Evolutionary conservation across 2,329 filamentous ascomycete genomes (phyloP), one percentile per base, ranked within the genome.

Genomic region (Talaromyces sp.): DNA sequence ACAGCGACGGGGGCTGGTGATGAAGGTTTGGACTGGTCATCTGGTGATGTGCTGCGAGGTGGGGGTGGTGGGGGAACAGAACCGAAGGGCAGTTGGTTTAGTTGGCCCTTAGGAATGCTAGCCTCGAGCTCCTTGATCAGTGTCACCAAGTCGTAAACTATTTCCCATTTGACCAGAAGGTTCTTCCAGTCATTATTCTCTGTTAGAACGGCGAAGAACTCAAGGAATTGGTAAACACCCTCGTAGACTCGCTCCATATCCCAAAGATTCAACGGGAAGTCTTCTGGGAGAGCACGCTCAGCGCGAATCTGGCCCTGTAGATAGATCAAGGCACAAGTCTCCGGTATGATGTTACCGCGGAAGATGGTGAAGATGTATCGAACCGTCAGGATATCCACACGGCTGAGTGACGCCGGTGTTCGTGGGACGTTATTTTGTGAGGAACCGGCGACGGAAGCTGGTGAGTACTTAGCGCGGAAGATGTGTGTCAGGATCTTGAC

Each of bases 241-340:
- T 97, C 93, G 70, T 96, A 96, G 53, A 95, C 93, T 13, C 93
- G 86, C 70, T 97, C 93, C 88, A 97, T 96, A 65, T 97, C 93
- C 93, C 93, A 97, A 42, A 91, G 83, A 65, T 97, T 95, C 1
- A 97, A 86, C 0, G 93, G 93, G 65, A 97, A 97, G 65, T 97
- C 92, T 56, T 90, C 86, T 0, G 90, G 86, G 55, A 93, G 84
- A 14, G 87, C 85, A 51, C 86, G 81, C 29, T 87, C 86, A 36
- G 87, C 86, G 37, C 90, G 87, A 30, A 97, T 96, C 67, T 96
- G 89, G 14, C 90, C 90, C 75, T 97, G 93, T 3, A 96, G 82
- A 66, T 94, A 91, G 76, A 97, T 96, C 33, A 97, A 80, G n/a
- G 92, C 92, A 49, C 92, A 90, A 14, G 91, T 96, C 67, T 97